A percentile compares a stretch with the other conserved stretches of the same genome.
phyloP scores from a whole-genome alignment of 768 basidiomycete genomes.

The Phallus indusiatus region DNA sequence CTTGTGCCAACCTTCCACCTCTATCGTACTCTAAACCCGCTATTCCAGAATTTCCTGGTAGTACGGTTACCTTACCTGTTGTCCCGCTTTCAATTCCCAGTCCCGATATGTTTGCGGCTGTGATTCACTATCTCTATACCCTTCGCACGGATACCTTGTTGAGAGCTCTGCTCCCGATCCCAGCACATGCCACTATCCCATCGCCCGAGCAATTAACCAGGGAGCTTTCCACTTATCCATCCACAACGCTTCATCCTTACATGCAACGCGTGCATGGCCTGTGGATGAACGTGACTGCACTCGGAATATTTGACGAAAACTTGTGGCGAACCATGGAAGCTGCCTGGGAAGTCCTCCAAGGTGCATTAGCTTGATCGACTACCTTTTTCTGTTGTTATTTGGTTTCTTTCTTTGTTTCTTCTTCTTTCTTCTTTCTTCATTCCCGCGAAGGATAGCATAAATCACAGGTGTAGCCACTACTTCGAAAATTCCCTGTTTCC shows the following conservation, averaged over 20 bases:
- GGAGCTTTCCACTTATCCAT: conserved; percentile 29
- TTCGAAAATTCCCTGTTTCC: neutral
- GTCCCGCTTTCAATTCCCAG: conserved; percentile 54
- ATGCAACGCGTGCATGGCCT: conserved; percentile 46
- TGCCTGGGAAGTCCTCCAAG: conserved; percentile 59
- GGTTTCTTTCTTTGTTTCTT: too few relatives aligned
- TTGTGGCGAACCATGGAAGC: conserved; percentile 61
- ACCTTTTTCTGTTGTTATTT: too few relatives aligned
- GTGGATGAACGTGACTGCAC: conserved; percentile 61
- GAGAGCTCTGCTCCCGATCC: conserved; percentile 15
- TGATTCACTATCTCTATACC: conserved; percentile 61
- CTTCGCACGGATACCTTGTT: conserved; percentile 45
- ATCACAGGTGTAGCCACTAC: neutral
- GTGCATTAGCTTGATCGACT: conserved; percentile 28
- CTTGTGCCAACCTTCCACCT: conserved; percentile 56
- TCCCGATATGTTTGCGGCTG: conserved; percentile 47
- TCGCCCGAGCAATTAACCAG: conserved; percentile 21
- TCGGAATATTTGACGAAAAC: conserved; percentile 57
- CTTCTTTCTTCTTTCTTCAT: neutral
- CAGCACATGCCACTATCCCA: conserved; percentile 17
- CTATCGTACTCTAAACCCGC: conserved; percentile 29
- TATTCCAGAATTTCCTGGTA: conserved; percentile 14
- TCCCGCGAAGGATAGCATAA: neutral
- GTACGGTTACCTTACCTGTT: conserved; percentile 44
- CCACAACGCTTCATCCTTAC: conserved; percentile 20